Evolutionary conservation across 2,329 filamentous ascomycete species (phyloP).

Genomic region (Bipolaris bicolor): DNA sequence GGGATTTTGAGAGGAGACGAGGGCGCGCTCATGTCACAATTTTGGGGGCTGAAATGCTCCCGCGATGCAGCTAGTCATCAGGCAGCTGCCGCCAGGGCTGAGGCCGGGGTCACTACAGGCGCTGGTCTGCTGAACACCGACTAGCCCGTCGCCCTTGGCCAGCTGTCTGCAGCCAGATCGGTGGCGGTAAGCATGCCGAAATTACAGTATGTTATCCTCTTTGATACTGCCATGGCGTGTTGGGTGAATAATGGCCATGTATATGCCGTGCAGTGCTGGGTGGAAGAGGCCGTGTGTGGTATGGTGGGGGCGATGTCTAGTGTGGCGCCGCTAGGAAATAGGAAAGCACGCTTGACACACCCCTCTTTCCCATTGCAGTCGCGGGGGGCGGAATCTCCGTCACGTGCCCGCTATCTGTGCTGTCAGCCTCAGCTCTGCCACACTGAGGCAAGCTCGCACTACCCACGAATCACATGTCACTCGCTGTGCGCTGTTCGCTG

Average conservation of each 20-base stretch:
- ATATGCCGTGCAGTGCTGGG: conserved; percentile 2
- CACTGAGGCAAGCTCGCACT: too few relatives aligned
- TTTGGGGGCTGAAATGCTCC: conserved; percentile 35
- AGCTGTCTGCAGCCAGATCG: conserved; percentile 8
- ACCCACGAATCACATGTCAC: too few relatives aligned
- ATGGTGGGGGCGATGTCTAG: conserved; percentile 14
- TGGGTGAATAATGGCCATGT: conserved; percentile 8
- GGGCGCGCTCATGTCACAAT: conserved; percentile 4
- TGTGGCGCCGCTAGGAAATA: conserved; percentile 13
- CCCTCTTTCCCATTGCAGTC: conserved; percentile 7
- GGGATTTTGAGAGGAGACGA: conserved; percentile 28
- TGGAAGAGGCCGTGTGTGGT: conserved; percentile 5
- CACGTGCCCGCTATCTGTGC: not conserved
- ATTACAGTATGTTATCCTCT: conserved; percentile 1
- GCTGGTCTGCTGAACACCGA: conserved; percentile 31
- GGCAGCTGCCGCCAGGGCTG: conserved; percentile 33
- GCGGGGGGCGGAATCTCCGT: conserved; percentile 3
- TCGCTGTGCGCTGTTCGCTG: not conserved
- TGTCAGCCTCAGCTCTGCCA: conserved; percentile 11
- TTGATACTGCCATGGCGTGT: conserved; percentile 6
- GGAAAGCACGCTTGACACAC: not conserved
- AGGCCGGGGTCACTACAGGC: conserved; percentile 22
- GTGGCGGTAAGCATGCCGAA: conserved; percentile 18
- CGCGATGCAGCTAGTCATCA: conserved; percentile 40
- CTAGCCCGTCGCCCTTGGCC: conserved; percentile 8